These are phyloP conservation scores for Aspergillus biplanus DNA, from an alignment of 495 filamentous ascomycete genomes.

Conservation along the genomic window DNA sequence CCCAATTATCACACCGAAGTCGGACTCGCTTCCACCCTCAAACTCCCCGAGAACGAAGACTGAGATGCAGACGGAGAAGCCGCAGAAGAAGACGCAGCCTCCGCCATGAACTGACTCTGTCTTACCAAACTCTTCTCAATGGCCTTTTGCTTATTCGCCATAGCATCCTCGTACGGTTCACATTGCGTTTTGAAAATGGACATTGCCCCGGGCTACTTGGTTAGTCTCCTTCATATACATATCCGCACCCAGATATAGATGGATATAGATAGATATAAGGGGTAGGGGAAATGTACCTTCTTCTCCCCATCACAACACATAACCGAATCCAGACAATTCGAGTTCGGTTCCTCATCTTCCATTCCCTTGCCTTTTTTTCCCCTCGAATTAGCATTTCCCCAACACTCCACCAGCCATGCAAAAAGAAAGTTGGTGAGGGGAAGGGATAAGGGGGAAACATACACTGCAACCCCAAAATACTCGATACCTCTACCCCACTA, in stretches of 20 bases:
- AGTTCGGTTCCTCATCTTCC: slow-evolving; percentile 18
- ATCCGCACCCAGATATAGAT: neutral
- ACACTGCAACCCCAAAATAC: slow-evolving; percentile 37
- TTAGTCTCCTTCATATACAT: neutral
- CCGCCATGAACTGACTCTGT: neutral
- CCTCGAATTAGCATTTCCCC: neutral
- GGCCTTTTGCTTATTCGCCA: slow-evolving; percentile 22
- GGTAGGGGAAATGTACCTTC: slow-evolving; percentile 23
- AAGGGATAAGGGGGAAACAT: slow-evolving; percentile 19
- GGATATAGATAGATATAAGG: neutral
- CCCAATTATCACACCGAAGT: neutral
- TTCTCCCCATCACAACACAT: slow-evolving; percentile 38
- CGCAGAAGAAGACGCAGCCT: neutral
- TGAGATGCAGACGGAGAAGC: neutral
- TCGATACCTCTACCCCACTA: slow-evolving; percentile 29
- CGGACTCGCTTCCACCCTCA: too few species aligned
- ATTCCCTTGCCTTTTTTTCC: slow-evolving; percentile 27
- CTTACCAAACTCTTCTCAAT: slow-evolving; percentile 2
- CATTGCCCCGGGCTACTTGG: neutral
- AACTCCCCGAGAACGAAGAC: neutral
- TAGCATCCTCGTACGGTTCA: slow-evolving; percentile 32
- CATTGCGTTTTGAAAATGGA: slow-evolving; percentile 23
- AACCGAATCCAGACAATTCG: slow-evolving; percentile 28
- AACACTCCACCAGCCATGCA: neutral
- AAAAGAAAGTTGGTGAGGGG: neutral